Evolutionary conservation across 1,139 yeast species (phyloP), one percentile per base, ranked within the genome.

Genomic region (Kodamaea ohmeri): DNA sequence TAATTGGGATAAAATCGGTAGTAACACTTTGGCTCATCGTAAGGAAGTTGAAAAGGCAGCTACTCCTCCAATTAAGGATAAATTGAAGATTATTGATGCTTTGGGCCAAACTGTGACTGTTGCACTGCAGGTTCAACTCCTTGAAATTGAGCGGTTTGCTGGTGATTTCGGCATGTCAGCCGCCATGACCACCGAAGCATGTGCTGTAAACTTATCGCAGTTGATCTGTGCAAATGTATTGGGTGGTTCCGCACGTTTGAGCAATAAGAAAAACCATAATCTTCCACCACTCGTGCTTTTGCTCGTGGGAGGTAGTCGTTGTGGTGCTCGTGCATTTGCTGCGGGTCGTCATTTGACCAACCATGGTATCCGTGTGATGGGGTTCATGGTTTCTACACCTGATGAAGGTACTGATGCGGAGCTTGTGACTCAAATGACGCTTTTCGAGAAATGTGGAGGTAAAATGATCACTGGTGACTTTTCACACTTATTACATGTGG

Each of bases 281-380:
- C 71, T 86, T 16, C 85, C 92, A 7, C 96, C 96, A 1, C 63
- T 87, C 42, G 83, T 86, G 3, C 67, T 89, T 12, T 63, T 84
- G 6, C 66, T 88, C 20, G 80, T 80, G 9, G 96, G 95, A 18
- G 78, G 83, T 50, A 81, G 80, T 43, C 70, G 84, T 42, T 73
- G 92, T 20, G 95, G 96, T 11, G 71, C 80, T 6, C 66, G 89
- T 39, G 90, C 94, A 0, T 64, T 87, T 41, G 87, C 92, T 0
- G 71, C 92, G 0, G 95, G 90, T 0, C 78, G 96, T 45, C 90
- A 85, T 49, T 67, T 90, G 43, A 67, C 83, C 32, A 86, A 86
- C 53, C 83, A 84, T 46, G 89, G 88, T 0, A 74, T 84, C 6
- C 63, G 87, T 36, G 87, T 83, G 0, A 64, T 87, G 41, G 81